A percentile compares a stretch with the other conserved stretches of the same genome.
Evolutionary conservation across 805 yeast species (phyloP).

Genomic region (Ogataea nitratoaversa): DNA sequence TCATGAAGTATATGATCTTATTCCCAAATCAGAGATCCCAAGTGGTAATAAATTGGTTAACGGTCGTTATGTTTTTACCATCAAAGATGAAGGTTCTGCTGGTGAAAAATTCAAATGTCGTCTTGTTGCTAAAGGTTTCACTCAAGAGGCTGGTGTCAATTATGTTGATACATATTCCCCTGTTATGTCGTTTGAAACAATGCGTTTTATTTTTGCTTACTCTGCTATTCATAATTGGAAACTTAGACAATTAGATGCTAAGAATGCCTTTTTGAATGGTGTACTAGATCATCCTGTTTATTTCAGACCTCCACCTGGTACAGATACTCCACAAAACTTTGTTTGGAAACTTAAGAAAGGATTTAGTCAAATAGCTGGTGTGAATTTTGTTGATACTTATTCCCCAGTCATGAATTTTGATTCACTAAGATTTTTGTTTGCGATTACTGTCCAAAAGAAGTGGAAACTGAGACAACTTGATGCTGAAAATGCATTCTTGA

Average conservation of each 20-base stretch:
- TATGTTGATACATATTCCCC: background rate
- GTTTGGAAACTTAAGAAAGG: too few relatives aligned
- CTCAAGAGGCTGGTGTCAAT: background rate
- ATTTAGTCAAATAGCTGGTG: background rate
- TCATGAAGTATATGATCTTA: background rate
- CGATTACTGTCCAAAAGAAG: background rate
- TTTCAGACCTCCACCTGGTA: constrained; percentile 3
- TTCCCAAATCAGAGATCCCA: background rate
- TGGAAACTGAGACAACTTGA: constrained; percentile 6
- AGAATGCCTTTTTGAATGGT: constrained; percentile 9
- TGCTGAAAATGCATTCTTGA: constrained; percentile 8
- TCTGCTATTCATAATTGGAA: background rate
- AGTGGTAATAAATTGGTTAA: background rate
- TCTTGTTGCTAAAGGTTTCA: background rate
- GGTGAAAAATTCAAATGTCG: background rate
- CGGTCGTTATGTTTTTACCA: background rate
- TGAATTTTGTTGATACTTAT: background rate
- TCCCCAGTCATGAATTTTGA: background rate
- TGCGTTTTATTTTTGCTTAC: background rate
- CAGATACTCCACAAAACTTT: background rate
- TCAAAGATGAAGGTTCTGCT: background rate
- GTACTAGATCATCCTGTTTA: constrained; percentile 5
- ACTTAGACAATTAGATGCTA: constrained; percentile 7
- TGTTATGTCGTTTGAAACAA: background rate
- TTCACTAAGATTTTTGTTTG: background rate